Percentiles rank a stretch among this genome's conserved stretches.
Conservation (phyloP, 2,329 filamentous ascomycete genomes). For the Penicillium sp. region DNA sequence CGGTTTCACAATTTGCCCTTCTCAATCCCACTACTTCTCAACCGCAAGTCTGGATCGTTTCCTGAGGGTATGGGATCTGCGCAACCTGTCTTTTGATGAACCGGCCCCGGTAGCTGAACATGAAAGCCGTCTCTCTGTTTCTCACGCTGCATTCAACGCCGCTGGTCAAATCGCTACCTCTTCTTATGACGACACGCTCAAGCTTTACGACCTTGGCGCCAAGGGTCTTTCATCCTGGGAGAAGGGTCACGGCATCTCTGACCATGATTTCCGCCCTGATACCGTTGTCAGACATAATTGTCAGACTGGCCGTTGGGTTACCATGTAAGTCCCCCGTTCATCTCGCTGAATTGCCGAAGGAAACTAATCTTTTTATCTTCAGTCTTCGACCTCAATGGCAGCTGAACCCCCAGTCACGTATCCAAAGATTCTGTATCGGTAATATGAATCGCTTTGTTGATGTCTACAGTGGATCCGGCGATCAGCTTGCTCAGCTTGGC, state of each 20-base stretch:
- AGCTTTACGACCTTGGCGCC: slow-evolving; percentile 75
- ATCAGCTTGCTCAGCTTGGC: slow-evolving; percentile 83
- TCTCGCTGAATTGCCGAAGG: background rate
- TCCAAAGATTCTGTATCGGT: slow-evolving; percentile 86
- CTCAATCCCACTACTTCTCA: slow-evolving; percentile 76
- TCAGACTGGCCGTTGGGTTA: slow-evolving; percentile 93
- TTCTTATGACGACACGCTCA: slow-evolving; percentile 92
- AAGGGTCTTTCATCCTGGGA: slow-evolving; percentile 60
- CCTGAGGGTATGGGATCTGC: slow-evolving; percentile 87
- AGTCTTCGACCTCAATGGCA: slow-evolving; percentile 88
- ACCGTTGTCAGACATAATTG: slow-evolving; percentile 81
- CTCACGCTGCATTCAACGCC: slow-evolving; percentile 85
- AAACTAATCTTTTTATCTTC: slow-evolving; percentile 13
- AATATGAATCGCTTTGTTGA: slow-evolving; percentile 99
- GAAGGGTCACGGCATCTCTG: slow-evolving; percentile 56
- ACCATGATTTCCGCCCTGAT: slow-evolving; percentile 65
- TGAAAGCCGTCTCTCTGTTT: slow-evolving; percentile 77
- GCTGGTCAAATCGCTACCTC: slow-evolving; percentile 85
- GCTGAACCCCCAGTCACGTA: slow-evolving; percentile 68
- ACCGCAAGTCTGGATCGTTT: slow-evolving; percentile 89
- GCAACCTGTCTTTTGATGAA: slow-evolving; percentile 64
- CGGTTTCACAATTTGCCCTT: slow-evolving; percentile 80
- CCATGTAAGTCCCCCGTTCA: slow-evolving; percentile 57
- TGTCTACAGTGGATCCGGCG: slow-evolving; percentile 75
- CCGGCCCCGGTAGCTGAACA: slow-evolving; percentile 79